Percentiles rank a stretch among this genome's conserved stretches.
These are phyloP conservation scores for Alternaria infectoria DNA, from an alignment of 2,329 filamentous ascomycete genomes.

Conservation along the genomic window DNA sequence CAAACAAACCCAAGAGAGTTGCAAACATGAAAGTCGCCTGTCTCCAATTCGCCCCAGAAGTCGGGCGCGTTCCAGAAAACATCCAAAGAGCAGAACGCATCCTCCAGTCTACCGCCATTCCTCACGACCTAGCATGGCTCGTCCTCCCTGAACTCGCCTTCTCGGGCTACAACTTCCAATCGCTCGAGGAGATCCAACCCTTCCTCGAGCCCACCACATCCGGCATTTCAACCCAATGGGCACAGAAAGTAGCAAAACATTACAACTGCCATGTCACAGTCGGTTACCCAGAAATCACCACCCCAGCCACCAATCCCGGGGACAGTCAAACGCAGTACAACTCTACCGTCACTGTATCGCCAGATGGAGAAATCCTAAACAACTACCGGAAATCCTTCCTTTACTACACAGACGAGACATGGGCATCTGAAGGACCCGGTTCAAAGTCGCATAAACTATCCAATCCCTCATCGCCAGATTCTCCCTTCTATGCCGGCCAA, in stretches of 20 bases:
- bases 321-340: conserved; percentile 59
- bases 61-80: conserved; percentile 75
- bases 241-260: conserved; percentile 68
- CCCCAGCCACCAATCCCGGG: conserved; percentile 23
- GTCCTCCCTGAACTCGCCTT: conserved; percentile 80
- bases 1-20: background rate
- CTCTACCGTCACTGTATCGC: conserved; percentile 63
- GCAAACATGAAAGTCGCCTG: conserved; percentile 69
- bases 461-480: conserved; percentile 24
- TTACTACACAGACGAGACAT: conserved; percentile 71
- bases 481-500: conserved; percentile 45
- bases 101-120: conserved; percentile 57
- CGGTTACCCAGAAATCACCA: conserved; percentile 72
- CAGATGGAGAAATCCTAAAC: conserved; percentile 59
- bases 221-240: conserved; percentile 76
- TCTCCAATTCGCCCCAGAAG: conserved; percentile 73
- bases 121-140: conserved; percentile 66
- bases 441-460: conserved; percentile 27
- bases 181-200: conserved; percentile 69
- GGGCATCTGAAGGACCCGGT: conserved; percentile 61
- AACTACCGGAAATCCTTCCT: conserved; percentile 71
- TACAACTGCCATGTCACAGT: conserved; percentile 71
- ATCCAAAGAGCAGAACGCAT: conserved; percentile 71
- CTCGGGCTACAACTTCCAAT: conserved; percentile 81
- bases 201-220: conserved; percentile 70